Percentiles rank a stretch among this genome's conserved stretches.
Conservation (phyloP, 2,329 filamentous ascomycete genomes). For the Huntiella omanensis region DNA sequence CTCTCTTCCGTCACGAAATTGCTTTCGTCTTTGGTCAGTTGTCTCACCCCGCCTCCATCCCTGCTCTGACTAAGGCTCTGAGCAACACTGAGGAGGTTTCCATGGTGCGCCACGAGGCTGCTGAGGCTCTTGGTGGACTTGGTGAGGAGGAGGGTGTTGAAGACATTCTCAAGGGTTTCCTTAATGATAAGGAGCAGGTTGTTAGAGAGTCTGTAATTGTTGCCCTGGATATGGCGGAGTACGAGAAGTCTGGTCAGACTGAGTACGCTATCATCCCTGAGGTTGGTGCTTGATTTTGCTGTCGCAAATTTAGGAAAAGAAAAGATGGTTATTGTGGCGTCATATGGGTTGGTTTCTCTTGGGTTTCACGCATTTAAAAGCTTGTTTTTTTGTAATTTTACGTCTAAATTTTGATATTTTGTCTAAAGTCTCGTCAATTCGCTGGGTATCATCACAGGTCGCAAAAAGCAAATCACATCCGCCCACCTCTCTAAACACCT, state of each 20-base stretch:
- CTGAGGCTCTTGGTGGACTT: conserved; percentile 83
- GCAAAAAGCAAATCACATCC: conserved; percentile 7
- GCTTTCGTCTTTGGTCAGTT: conserved; percentile 97
- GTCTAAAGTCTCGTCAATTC: conserved; percentile 11
- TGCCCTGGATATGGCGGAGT: conserved; percentile 94
- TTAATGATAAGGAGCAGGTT: conserved; percentile 80
- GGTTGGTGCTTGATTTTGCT: conserved; percentile 21
- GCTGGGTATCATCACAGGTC: conserved; percentile 12
- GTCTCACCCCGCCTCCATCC: conserved; percentile 90
- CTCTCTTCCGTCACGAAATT: conserved; percentile 91
- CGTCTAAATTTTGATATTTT: conserved; percentile 1
- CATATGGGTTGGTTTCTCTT: conserved; percentile 5
- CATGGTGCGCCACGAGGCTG: conserved; percentile 96
- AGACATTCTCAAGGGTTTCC: conserved; percentile 60
- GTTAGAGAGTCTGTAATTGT: conserved; percentile 91
- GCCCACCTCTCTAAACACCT: background rate
- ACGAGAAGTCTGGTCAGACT: conserved; percentile 69
- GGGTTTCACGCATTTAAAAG: background rate
- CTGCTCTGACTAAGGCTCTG: conserved; percentile 61
- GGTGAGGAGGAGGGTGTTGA: conserved; percentile 90
- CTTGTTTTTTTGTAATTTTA: conserved; percentile 9
- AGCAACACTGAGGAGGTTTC: conserved; percentile 66
- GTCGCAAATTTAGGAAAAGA: background rate
- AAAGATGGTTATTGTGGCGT: background rate
- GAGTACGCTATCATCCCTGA: conserved; percentile 88